Base-by-base conservation (phyloP, 1,284 basidiomycete species). In the Moesziomyces globuligerus region DNA sequence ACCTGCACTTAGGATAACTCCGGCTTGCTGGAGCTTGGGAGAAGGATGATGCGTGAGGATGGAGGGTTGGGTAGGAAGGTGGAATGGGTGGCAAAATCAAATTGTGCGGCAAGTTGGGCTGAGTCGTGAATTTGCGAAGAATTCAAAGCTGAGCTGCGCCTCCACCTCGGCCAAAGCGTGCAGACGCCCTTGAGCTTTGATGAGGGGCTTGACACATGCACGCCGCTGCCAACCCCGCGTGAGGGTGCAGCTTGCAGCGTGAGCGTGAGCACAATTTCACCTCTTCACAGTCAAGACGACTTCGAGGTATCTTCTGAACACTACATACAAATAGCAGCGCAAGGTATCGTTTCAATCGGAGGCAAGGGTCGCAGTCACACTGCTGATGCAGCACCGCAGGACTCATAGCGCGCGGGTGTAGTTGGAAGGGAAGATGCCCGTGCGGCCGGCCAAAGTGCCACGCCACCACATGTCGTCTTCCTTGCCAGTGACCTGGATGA, bases 391-490 rank as follows among this genome's bases (percentile, higher is more conserved):
- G 6, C n/a, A 20, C 25, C 45, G 20, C 6, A 9, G 28, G 8
- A 38, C 20, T 59, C 46, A 69, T 7, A 70, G 29, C 6, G 57
- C 23, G 7, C 49, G 39, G 21, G 38, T 43, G 32, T 72, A 72
- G 48, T 54, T 72, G 1, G 24, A 40, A 1, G 69, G 69, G 18
- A 72, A 67, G 48, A 72, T 67, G 18, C 69, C 69, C 1, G 51
- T 45, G n/a, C 62, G 62, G 25, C 46, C 54, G 18, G 36, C 34
- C 17, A 66, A 20, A 5, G 42, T 37, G 25, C 69, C 69, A 5
- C 45, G 52, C 69, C 69, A 72, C 69, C 62, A 72, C 53, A 52
- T 61, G 13, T 67, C 62, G 41, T 72, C 69, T 37, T 66, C 69
- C 29, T 67, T 32, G 1, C 69, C 69, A 6, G 43, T 50, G 4